Conservation (phyloP, 2,329 filamentous ascomycete genomes). For the Pseudogymnoascus sp. region DNA sequence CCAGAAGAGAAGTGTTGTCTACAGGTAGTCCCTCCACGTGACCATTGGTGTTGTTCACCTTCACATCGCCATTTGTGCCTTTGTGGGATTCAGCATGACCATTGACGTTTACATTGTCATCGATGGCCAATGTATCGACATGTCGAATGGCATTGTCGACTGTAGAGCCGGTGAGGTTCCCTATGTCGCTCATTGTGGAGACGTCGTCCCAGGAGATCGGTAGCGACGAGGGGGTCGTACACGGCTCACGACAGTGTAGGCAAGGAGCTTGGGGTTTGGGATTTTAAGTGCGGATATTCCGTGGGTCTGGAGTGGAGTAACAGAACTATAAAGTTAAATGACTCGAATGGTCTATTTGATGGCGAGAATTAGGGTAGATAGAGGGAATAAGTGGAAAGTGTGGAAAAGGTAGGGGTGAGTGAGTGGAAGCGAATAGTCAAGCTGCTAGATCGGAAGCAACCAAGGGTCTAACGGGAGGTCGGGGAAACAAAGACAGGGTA, state of each 20-base stretch:
- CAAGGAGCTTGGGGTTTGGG: not conserved
- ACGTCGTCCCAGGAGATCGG: constrained; percentile 3
- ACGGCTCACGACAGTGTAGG: not conserved
- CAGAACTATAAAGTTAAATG: not conserved
- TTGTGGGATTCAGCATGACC: not conserved
- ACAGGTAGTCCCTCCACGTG: not conserved
- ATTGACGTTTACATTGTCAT: not conserved
- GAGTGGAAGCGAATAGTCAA: not conserved
- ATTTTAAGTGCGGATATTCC: not conserved
- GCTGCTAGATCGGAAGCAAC: not conserved
- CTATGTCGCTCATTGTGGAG: constrained; percentile 2
- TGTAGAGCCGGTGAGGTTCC: not conserved
- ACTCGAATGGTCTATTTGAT: not conserved
- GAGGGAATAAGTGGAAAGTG: not conserved
- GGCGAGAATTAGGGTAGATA: not conserved
- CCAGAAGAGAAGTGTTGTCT: constrained; percentile 30
- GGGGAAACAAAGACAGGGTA: not conserved
- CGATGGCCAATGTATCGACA: not conserved
- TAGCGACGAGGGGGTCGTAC: not conserved
- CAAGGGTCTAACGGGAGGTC: not conserved
- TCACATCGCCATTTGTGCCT: not conserved
- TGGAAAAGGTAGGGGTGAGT: not conserved
- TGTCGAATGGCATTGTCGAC: not conserved
- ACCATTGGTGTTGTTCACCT: not conserved
- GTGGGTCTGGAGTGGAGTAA: not conserved